phyloP scores from a whole-genome alignment of 177 flowering plant genomes.

The Telopea speciosissima region DNA sequence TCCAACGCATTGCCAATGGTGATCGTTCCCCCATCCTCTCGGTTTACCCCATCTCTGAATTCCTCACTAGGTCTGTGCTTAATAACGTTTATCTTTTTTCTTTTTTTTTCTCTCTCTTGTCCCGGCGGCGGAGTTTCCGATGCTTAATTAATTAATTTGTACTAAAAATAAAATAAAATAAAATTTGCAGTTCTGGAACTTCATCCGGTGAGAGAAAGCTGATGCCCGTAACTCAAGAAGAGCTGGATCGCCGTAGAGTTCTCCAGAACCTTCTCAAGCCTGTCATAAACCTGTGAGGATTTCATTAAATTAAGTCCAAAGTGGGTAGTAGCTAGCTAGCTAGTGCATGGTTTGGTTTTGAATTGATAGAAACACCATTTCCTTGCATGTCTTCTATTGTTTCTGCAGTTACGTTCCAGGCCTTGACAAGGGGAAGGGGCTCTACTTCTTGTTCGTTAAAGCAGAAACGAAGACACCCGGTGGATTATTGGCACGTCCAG shows the following conservation, averaged over 20 bases:
- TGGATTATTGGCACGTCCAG: too few relatives aligned
- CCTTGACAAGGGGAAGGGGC: too few relatives aligned
- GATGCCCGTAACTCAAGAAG: slow-evolving; percentile 72
- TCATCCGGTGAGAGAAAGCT: slow-evolving; percentile 77
- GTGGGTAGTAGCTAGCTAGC: too few relatives aligned
- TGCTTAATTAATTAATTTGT: too few relatives aligned
- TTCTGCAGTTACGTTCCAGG: not conserved
- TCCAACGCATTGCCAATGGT: slow-evolving; percentile 73
- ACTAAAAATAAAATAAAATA: too few relatives aligned
- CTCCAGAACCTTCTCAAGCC: slow-evolving; percentile 83
- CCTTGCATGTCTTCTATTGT: too few relatives aligned
- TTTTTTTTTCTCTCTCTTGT: too few relatives aligned
- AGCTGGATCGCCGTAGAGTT: slow-evolving; percentile 56
- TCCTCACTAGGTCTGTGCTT: slow-evolving; percentile 63
- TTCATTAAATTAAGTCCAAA: too few relatives aligned
- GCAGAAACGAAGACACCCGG: too few relatives aligned
- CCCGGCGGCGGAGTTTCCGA: not conserved
- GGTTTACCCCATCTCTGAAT: slow-evolving; percentile 68
- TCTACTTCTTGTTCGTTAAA: too few relatives aligned
- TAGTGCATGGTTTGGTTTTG: not conserved
- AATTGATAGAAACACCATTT: not conserved
- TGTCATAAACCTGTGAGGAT: slow-evolving; percentile 79
- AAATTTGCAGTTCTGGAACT: slow-evolving; percentile 76
- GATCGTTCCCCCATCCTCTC: slow-evolving; percentile 64
- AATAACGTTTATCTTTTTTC: too few relatives aligned